Evolutionary conservation across 192 early-diverging fungal species (phyloP), one percentile per base, ranked within the genome.

Genomic region (Mortierella alpina): DNA sequence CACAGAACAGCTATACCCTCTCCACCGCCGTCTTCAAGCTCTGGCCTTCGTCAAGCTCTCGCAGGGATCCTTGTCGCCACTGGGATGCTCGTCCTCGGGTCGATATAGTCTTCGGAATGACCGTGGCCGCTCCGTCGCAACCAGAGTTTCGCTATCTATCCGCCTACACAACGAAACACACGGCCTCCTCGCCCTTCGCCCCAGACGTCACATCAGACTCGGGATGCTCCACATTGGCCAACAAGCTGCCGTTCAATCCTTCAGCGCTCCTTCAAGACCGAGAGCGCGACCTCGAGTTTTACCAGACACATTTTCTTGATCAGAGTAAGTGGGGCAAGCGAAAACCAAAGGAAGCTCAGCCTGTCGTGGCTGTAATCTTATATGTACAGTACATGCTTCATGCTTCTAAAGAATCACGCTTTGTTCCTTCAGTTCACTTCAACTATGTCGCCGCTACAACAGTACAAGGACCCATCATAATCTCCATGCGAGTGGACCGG

Each of bases 231-330:
- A 41, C 46, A 15, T 46, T 58, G 11, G 6, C 54, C 49, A 52
- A 39, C 52, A 71, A 46, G 22, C 11, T 17, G 17, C 9, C 49
- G 3, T 54, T 78, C 20, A 62, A 70, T 60, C 68, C 55, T 31
- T 70, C 47, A 5, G 48, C 82, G 22, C 74, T 92, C 67, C 73
- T 92, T 42, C 91, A 92, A 79, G 91, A 92, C 66, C 89, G 91
- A 59, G 91, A 92, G 52, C 87, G 89, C 75, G 91, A 92, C 72
- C 86, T 92, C 42, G 88, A 88, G 49, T 92, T 88, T 84, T 91
- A 90, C 70, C 81, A 88, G 45, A 86, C 88, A 22, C 83, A 91
- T 83, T 92, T 92, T 71, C 84, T 86, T 70, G 87, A 89, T 12
- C 89, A 89, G 75, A 66, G 88, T 90, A 74, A 71, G 66, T 72